Conservation (phyloP, 208 protist species). For the Lotmaria passim region DNA sequence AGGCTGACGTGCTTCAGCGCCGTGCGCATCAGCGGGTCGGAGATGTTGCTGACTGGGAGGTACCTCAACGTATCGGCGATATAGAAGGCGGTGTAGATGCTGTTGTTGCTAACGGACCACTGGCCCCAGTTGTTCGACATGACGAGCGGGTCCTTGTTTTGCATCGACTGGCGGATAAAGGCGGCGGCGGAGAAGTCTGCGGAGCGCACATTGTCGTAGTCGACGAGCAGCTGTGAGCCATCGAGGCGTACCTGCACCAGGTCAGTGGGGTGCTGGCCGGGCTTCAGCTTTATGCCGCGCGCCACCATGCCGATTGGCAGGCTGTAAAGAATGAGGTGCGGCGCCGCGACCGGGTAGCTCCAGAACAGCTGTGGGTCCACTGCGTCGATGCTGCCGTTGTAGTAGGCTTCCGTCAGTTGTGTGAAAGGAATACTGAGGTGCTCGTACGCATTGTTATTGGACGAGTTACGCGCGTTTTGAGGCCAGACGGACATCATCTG, state of each 20-base stretch:
- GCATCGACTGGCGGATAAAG: not conserved
- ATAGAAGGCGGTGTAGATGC: not conserved
- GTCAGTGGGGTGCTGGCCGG: not conserved
- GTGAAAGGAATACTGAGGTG: not conserved
- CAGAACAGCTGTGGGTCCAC: constrained; percentile 5
- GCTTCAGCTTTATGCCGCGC: not conserved
- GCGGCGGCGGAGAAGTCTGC: not conserved
- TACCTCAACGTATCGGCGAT: not conserved
- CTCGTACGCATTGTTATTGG: too few relatives aligned
- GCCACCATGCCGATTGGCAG: not conserved
- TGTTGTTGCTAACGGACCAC: not conserved
- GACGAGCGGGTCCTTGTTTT: constrained; percentile 15
- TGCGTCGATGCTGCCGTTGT: not conserved
- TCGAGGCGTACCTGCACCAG: constrained; percentile 5
- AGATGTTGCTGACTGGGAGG: not conserved
- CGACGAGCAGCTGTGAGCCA: not conserved
- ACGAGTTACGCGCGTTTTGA: not conserved
- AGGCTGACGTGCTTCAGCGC: constrained; percentile 39
- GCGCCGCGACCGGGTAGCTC: not conserved
- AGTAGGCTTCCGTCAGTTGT: not conserved
- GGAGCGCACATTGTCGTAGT: not conserved
- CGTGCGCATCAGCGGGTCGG: constrained; percentile 38
- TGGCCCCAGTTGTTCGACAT: constrained; percentile 31
- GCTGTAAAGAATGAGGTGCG: constrained; percentile 12
- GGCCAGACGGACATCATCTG: not conserved